These are phyloP conservation scores for Exophiala oligosperma DNA, from an alignment of 2,329 filamentous ascomycete species.

Conservation along the genomic window DNA sequence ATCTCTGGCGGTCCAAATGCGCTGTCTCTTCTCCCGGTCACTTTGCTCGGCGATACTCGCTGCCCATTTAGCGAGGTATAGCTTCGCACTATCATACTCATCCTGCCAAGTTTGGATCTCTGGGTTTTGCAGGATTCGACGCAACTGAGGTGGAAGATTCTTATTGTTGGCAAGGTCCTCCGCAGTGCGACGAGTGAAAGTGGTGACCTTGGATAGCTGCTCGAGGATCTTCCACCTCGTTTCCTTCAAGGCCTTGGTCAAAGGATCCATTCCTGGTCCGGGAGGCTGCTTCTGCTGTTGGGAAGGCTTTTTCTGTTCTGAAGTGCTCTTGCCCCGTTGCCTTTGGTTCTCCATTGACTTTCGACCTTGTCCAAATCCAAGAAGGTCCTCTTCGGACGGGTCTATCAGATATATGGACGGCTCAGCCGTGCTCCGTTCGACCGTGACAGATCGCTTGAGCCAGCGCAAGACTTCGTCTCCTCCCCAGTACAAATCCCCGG, in stretches of 20 bases:
- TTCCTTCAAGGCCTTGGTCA: slow-evolving; percentile 91
- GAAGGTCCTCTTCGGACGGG: slow-evolving; percentile 78
- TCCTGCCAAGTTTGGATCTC: slow-evolving; percentile 95
- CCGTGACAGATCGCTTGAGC: slow-evolving; percentile 77
- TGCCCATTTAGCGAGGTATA: slow-evolving; percentile 95
- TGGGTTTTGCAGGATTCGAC: slow-evolving; percentile 80
- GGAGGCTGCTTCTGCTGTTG: slow-evolving; percentile 38
- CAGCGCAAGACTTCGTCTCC: slow-evolving; percentile 93
- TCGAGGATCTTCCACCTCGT: slow-evolving; percentile 95
- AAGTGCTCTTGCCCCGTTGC: slow-evolving; percentile 35
- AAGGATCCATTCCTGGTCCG: slow-evolving; percentile 70
- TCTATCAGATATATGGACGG: slow-evolving; percentile 90
- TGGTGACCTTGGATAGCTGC: slow-evolving; percentile 95
- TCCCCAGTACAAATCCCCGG: slow-evolving; percentile 92
- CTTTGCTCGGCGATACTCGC: slow-evolving; percentile 99
- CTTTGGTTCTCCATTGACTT: slow-evolving; percentile 49
- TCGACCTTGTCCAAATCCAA: slow-evolving; percentile 66
- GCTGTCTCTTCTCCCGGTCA: slow-evolving; percentile 78
- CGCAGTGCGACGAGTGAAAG: slow-evolving; percentile 87
- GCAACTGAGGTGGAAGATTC: slow-evolving; percentile 83
- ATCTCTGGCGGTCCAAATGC: slow-evolving; percentile 92
- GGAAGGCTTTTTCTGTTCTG: slow-evolving; percentile 39
- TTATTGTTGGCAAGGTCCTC: slow-evolving; percentile 91
- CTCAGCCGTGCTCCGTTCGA: slow-evolving; percentile 83
- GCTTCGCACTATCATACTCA: slow-evolving; percentile 92